Evolutionary conservation across 352 stramenopile genomes (phyloP), one percentile per base, ranked within the genome.

Genomic region (Pythium folliculosum): DNA sequence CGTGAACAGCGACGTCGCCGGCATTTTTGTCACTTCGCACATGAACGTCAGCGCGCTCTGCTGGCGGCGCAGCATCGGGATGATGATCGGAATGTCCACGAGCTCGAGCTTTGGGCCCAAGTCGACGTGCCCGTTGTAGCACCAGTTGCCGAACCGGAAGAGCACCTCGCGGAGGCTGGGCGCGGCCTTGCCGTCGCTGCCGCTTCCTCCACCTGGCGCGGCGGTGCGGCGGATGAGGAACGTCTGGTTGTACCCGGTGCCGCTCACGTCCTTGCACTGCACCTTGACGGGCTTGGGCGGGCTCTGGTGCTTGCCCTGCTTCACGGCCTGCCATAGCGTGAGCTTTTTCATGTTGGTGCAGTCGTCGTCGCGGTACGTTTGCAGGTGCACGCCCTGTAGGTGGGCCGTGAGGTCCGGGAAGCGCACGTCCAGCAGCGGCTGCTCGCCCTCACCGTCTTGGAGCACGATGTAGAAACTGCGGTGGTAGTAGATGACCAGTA

Each of bases 141-240:
- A 98, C 95, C 95, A 98, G 67, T 88, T 96, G 37, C 95, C 95
- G 68, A 98, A 98, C 57, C 94, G 84, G 69, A 98, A 98, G 32
- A 98, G 84, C 50, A 98, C 92, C 55, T 98, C 89, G n/a, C 91
- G 85, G 32, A 97, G 80, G 60, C 77, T 94, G 17, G 70, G 66
- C 13, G 57, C 69, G 3, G 61, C 65, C 21, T 71, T 73, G 37
- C 6, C 38, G 21, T 57, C 25, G 23, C 8, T 35, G 3, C 5
- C 51, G 40, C 22, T 48, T 12, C 22, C 16, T 7, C 16, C 47
- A 45, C 21, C 30, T 1, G n/a, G 17, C 14, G 78, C 73, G 23
- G 72, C 51, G 3, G 83, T 91, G 40, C 86, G 86, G 23, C 84
- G 84, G 52, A 94, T 95, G 56, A 94, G 77, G 55, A 95, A 95